Evolutionary conservation across 2,329 filamentous ascomycete genomes (phyloP).

Genomic region (Rugonectria rugulosa): DNA sequence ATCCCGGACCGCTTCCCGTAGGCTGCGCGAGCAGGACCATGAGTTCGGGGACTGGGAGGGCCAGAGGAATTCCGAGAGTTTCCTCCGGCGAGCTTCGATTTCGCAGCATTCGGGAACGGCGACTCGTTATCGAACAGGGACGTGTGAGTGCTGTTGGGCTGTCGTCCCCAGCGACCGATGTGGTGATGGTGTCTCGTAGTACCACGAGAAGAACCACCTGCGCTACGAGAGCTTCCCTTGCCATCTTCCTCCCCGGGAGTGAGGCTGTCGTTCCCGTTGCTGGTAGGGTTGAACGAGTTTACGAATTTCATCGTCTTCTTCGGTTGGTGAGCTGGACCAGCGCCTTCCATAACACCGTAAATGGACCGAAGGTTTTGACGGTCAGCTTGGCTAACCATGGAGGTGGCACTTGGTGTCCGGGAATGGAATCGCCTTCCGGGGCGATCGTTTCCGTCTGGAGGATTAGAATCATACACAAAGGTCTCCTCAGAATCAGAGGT

Average conservation of each 20-base stretch:
- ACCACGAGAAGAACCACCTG: slow-evolving; percentile 67
- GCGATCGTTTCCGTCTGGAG: slow-evolving; percentile 70
- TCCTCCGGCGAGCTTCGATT: slow-evolving; percentile 67
- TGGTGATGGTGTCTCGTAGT: slow-evolving; percentile 79
- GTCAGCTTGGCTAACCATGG: slow-evolving; percentile 76
- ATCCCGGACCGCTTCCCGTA: slow-evolving; percentile 59
- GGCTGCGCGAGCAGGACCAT: slow-evolving; percentile 46
- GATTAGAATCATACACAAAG: slow-evolving; percentile 99
- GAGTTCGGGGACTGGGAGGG: slow-evolving; percentile 73
- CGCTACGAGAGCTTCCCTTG: slow-evolving; percentile 67
- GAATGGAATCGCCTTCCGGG: slow-evolving; percentile 82
- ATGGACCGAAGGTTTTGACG: slow-evolving; percentile 68
- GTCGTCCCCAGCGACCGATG: slow-evolving; percentile 76
- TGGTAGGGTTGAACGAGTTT: slow-evolving; percentile 70
- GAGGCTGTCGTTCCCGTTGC: slow-evolving; percentile 59
- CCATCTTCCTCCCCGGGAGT: slow-evolving; percentile 72
- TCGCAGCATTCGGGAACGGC: slow-evolving; percentile 74
- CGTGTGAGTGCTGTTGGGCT: slow-evolving; percentile 70
- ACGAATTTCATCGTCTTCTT: slow-evolving; percentile 98
- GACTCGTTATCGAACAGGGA: slow-evolving; percentile 81
- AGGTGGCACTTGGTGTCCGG: slow-evolving; percentile 92
- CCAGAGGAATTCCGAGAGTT: slow-evolving; percentile 68
- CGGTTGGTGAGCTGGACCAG: slow-evolving; percentile 48
- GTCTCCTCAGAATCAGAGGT: slow-evolving; percentile 98
- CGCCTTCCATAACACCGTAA: slow-evolving; percentile 69